Evolutionary conservation across 768 basidiomycete genomes (phyloP).

Genomic region (Phylloporus sp.): DNA sequence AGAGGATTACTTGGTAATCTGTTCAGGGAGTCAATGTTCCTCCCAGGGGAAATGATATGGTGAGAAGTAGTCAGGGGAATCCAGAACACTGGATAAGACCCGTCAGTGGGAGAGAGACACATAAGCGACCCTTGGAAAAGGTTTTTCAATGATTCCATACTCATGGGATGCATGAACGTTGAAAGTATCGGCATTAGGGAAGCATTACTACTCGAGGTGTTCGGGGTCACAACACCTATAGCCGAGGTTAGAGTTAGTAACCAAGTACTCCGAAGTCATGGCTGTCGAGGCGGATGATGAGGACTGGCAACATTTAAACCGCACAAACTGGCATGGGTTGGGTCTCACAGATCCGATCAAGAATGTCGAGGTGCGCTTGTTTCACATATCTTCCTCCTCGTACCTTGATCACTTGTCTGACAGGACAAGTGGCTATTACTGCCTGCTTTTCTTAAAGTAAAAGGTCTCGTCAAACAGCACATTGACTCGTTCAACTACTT

Average conservation of each 20-base stretch:
- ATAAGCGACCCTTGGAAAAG: too few relatives aligned
- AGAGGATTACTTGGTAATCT: background rate
- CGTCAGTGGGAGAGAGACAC: too few relatives aligned
- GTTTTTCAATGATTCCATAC: too few relatives aligned
- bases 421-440: slow-evolving; percentile 99
- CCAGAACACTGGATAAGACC: too few relatives aligned
- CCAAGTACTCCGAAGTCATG: slow-evolving; percentile 7
- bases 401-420: slow-evolving; percentile 1
- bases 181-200: too few relatives aligned
- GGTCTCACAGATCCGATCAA: slow-evolving; percentile 89
- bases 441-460: slow-evolving; percentile 95
- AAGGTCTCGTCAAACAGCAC: slow-evolving; percentile 98
- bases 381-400: background rate
- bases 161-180: too few relatives aligned
- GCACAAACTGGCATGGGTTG: slow-evolving; percentile 67
- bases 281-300: slow-evolving; percentile 27
- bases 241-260: too few relatives aligned
- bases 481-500: slow-evolving; percentile 99
- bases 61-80: too few relatives aligned
- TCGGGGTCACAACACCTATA: background rate
- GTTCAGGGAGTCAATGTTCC: too few relatives aligned
- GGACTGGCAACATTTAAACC: slow-evolving; percentile 58
- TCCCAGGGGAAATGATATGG: too few relatives aligned
- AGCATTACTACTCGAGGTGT: background rate
- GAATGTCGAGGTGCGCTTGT: slow-evolving; percentile 72